Percentiles rank a stretch among this genome's conserved stretches.
These are phyloP conservation scores for Anthoceros angustus DNA, from an alignment of 225 moss, liverwort and hornwort species.

Conservation along the genomic window DNA sequence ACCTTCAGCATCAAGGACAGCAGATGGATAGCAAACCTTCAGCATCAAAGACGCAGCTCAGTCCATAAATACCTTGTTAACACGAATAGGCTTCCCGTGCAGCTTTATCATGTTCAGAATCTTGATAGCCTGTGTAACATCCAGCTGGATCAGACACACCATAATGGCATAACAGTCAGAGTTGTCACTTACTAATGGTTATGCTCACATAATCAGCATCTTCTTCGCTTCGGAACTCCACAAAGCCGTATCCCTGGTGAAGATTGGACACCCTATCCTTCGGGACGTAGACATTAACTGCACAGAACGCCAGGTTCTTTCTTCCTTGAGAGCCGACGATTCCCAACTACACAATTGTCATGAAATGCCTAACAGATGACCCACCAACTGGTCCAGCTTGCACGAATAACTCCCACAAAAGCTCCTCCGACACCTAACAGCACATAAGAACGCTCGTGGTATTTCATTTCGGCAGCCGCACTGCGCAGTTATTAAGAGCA, in stretches of 20 bases:
- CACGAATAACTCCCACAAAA: constrained; percentile 92
- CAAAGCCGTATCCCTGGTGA: constrained; percentile 96
- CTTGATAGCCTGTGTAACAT: constrained; percentile 40
- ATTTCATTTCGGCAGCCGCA: too few species aligned
- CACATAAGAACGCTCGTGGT: too few species aligned
- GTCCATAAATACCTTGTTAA: constrained; percentile 57
- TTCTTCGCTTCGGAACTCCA: constrained; percentile 97
- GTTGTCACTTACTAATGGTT: too few species aligned
- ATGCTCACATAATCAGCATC: constrained; percentile 93
- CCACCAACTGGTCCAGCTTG: constrained; percentile 95
- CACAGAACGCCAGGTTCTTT: too few species aligned
- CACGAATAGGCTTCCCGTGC: constrained; percentile 92
- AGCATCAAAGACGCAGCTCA: neutral
- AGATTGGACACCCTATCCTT: constrained; percentile 98
- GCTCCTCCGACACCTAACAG: constrained; percentile 86
- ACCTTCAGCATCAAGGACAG: too few species aligned
- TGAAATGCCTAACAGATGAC: constrained; percentile 23
- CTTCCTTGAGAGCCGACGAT: too few species aligned
- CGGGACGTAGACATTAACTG: constrained; percentile 95
- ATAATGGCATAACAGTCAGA: too few species aligned
- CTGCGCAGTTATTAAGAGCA: too few species aligned
- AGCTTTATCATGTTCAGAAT: constrained; percentile 99
- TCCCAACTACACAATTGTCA: too few species aligned
- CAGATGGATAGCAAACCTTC: neutral
- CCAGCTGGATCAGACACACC: too few species aligned